These are phyloP conservation scores for Pittosporum tobira DNA, from an alignment of 129 eudicot species.

Conservation along the genomic window DNA sequence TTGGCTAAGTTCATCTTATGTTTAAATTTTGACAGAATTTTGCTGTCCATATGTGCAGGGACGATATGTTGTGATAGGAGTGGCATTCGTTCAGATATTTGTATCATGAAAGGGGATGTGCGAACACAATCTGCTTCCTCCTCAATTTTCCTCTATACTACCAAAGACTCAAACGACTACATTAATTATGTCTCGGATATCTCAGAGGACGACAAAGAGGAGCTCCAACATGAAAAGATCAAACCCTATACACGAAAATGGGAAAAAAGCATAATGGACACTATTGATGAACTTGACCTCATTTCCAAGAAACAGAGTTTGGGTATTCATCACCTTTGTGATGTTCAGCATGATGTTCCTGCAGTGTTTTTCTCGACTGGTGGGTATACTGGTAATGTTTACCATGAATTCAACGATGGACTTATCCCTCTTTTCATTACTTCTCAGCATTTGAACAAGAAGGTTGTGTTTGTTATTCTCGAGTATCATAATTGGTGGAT, in stretches of 20 bases:
- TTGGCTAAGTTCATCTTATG: not conserved
- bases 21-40: not conserved
- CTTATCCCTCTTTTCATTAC: slow-evolving; percentile 78
- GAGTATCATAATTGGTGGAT: slow-evolving; percentile 97
- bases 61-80: slow-evolving; percentile 89
- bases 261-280: slow-evolving; percentile 69
- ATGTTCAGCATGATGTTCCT: slow-evolving; percentile 74
- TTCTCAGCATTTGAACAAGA: slow-evolving; percentile 71
- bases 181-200: not conserved
- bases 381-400: slow-evolving; percentile 93
- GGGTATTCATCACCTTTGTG: slow-evolving; percentile 34
- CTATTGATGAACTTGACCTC: slow-evolving; percentile 67
- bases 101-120: slow-evolving; percentile 88
- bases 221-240: slow-evolving; percentile 57
- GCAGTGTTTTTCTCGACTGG: slow-evolving; percentile 97
- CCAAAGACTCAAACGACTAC: slow-evolving; percentile 14
- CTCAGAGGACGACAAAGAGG: slow-evolving; percentile 5
- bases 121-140: slow-evolving; percentile 69
- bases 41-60: slow-evolving; percentile 40
- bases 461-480: slow-evolving; percentile 81
- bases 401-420: slow-evolving; percentile 95
- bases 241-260: slow-evolving; percentile 89
- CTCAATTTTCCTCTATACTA: slow-evolving; percentile 48
- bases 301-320: slow-evolving; percentile 25
- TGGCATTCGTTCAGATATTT: slow-evolving; percentile 62